phyloP scores from a whole-genome alignment of 345 rosid genomes.

The Trapa incisa region DNA sequence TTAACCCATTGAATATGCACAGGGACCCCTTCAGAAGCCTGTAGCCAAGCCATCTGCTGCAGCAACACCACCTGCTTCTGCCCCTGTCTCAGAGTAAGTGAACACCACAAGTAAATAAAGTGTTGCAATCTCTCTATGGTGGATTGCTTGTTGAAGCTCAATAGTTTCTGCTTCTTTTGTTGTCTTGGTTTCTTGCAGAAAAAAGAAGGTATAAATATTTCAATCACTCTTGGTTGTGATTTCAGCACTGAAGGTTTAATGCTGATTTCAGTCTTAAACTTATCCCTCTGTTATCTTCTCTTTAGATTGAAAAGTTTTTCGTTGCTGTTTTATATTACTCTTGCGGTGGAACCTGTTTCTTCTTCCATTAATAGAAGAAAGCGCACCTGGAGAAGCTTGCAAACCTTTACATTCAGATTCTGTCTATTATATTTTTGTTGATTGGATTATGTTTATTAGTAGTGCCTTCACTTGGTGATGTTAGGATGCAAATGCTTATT shows the following conservation, averaged over 20 bases:
- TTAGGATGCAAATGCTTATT: too few relatives aligned
- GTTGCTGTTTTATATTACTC: neutral
- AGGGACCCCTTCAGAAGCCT: slow-evolving; percentile 14
- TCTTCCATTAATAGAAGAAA: neutral
- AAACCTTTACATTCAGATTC: neutral
- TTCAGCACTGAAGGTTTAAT: neutral
- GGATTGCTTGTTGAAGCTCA: neutral
- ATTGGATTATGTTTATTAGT: too few relatives aligned
- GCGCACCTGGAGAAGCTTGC: neutral
- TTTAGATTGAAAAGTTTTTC: neutral
- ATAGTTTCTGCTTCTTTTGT: neutral
- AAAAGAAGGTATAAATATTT: too few relatives aligned
- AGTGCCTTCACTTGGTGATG: neutral
- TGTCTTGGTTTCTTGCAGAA: slow-evolving; percentile 2
- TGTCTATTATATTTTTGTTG: neutral
- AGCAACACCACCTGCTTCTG: neutral
- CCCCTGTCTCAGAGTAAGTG: slow-evolving; percentile 9
- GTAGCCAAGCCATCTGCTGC: slow-evolving; percentile 5
- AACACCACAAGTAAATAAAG: too few relatives aligned
- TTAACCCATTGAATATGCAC: neutral
- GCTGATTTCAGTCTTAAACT: slow-evolving; percentile 5
- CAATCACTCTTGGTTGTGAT: too few relatives aligned
- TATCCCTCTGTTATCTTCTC: neutral
- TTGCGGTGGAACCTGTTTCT: neutral
- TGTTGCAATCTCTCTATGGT: neutral